phyloP scores from a whole-genome alignment of 73 alveolate genomes.

The Paramecium octaurelia region DNA sequence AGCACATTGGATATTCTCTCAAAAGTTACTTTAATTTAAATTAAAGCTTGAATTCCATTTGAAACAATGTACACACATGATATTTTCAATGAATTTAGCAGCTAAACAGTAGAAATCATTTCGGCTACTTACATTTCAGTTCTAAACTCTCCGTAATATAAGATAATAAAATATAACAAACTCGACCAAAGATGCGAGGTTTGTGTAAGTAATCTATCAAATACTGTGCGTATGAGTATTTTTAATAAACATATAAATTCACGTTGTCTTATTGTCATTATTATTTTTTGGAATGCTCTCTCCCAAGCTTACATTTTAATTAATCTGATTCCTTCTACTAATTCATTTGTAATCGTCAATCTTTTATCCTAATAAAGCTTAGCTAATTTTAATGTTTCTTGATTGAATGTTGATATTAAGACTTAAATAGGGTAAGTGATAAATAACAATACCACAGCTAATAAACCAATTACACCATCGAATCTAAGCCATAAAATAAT shows the following conservation, averaged over 20 bases:
- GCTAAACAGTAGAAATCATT: constrained; percentile 26
- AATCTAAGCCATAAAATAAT: not conserved
- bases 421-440: not conserved
- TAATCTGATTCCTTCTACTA: constrained; percentile 29
- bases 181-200: not conserved
- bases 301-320: constrained; percentile 53
- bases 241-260: not conserved
- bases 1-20: not conserved
- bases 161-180: not conserved
- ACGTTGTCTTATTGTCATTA: not conserved
- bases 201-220: not conserved
- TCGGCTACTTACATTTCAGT: not conserved
- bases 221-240: not conserved
- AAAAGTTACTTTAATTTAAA: not conserved
- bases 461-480: not conserved
- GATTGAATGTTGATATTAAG: not conserved
- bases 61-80: not conserved
- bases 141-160: not conserved
- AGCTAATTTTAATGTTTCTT: not conserved
- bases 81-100: not conserved
- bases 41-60: not conserved
- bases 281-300: not conserved
- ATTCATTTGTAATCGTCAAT: constrained; percentile 43
- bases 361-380: not conserved
- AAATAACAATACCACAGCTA: not conserved